Evolutionary conservation across 805 yeast species (phyloP).

Genomic region (Suhomyces sp.): DNA sequence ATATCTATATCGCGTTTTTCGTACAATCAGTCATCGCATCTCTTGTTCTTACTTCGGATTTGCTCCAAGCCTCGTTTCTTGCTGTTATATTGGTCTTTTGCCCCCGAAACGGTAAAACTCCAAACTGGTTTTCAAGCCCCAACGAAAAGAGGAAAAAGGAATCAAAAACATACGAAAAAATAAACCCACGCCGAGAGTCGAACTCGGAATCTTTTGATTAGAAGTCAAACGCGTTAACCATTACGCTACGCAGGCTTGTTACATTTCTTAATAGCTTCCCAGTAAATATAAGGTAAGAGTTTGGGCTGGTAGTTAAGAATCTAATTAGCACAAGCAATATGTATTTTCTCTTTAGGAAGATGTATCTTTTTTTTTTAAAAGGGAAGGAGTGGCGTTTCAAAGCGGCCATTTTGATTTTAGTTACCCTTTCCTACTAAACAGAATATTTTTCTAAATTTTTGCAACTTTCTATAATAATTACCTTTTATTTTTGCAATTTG

Average conservation of each 20-base stretch:
- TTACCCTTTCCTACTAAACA: background rate
- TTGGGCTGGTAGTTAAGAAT: too few relatives aligned
- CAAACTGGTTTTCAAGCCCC: background rate
- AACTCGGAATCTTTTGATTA: constrained; percentile 65
- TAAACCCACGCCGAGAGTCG: constrained; percentile 52
- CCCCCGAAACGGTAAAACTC: background rate
- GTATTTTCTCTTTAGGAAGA: too few relatives aligned
- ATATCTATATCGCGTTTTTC: background rate
- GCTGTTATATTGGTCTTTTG: background rate
- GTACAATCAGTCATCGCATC: background rate
- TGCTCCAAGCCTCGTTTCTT: background rate
- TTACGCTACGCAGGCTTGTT: constrained; percentile 57
- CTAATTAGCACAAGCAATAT: too few relatives aligned
- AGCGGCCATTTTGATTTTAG: background rate
- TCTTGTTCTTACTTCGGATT: background rate
- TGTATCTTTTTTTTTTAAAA: too few relatives aligned
- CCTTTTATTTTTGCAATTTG: background rate
- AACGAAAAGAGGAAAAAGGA: background rate
- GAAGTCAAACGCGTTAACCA: constrained; percentile 68
- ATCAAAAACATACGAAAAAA: background rate
- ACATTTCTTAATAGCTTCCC: background rate
- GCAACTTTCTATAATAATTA: background rate
- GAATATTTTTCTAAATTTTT: background rate
- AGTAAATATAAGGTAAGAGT: too few relatives aligned
- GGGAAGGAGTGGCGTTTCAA: too few relatives aligned